phyloP scores from a whole-genome alignment of 345 rosid species.

The Boechera divaricarpa region DNA sequence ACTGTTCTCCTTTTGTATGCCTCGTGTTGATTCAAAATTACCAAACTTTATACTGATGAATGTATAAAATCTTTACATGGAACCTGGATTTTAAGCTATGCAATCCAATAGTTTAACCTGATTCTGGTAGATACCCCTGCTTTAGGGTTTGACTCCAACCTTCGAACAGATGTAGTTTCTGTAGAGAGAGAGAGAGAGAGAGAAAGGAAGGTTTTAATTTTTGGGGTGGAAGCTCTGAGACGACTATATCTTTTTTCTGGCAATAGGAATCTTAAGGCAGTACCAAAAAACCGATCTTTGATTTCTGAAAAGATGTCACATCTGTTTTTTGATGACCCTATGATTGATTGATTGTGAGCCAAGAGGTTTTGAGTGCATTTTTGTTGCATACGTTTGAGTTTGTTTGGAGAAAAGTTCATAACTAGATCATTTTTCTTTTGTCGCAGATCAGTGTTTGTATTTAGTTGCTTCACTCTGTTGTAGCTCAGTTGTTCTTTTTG shows the following conservation, averaged over 20 bases:
- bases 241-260: background rate
- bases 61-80: conserved; percentile 1
- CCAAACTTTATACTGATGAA: conserved; percentile 1
- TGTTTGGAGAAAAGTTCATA: conserved; percentile 9
- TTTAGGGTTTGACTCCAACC: conserved; percentile 27
- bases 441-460: conserved; percentile 12
- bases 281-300: conserved; percentile 1
- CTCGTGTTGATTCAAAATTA: conserved; percentile 17
- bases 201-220: conserved; percentile 16
- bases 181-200: background rate
- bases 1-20: background rate
- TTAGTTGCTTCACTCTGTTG: conserved; percentile 15
- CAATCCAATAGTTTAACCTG: background rate
- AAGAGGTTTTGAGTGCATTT: background rate
- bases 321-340: conserved; percentile 35
- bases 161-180: conserved; percentile 1
- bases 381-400: conserved; percentile 18
- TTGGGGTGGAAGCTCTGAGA: conserved; percentile 11
- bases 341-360: conserved; percentile 22
- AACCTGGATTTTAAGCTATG: background rate
- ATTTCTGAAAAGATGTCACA: conserved; percentile 29
- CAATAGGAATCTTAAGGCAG: background rate
- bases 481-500: conserved; percentile 25
- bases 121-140: background rate
- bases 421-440: background rate